Evolutionary conservation across 148 eudicot genomes (phyloP).

Genomic region (Rhododendron simsii): DNA sequence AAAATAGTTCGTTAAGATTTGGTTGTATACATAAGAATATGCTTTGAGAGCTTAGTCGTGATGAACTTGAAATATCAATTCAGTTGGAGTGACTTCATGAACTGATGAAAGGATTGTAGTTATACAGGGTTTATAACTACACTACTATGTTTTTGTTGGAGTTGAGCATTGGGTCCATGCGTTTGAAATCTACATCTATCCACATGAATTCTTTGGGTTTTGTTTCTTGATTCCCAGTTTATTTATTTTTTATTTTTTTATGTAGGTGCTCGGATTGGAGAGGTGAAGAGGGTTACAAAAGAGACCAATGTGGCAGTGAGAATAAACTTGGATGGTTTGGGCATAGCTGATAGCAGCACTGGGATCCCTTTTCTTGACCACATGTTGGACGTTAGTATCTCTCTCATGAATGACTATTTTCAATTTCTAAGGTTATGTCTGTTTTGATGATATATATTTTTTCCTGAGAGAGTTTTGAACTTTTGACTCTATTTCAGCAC

Average conservation of each 20-base stretch:
- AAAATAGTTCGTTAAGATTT: too few relatives aligned
- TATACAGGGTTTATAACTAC: not conserved
- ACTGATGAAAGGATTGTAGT: not conserved
- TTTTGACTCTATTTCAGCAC: not conserved
- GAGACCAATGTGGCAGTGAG: constrained; percentile 88
- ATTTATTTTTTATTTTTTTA: constrained; percentile 6
- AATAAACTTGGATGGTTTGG: constrained; percentile 83
- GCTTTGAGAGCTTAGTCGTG: not conserved
- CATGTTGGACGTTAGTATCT: constrained; percentile 70
- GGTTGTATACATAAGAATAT: not conserved
- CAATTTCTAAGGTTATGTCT: not conserved
- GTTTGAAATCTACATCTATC: not conserved
- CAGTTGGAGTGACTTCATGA: not conserved
- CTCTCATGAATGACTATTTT: not conserved
- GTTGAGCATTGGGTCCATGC: not conserved
- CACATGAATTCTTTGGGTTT: not conserved
- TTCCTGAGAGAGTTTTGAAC: not conserved
- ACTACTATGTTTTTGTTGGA: not conserved
- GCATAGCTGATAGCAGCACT: constrained; percentile 70
- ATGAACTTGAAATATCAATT: not conserved
- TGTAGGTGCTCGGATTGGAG: constrained; percentile 57
- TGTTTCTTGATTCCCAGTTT: not conserved
- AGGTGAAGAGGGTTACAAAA: constrained; percentile 84
- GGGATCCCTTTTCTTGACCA: constrained; percentile 96
- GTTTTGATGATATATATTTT: not conserved